Percentiles rank a stretch among this genome's conserved stretches.
These are phyloP conservation scores for Sequoia sempervirens DNA, from an alignment of 75 land plant species.

Conservation along the genomic window DNA sequence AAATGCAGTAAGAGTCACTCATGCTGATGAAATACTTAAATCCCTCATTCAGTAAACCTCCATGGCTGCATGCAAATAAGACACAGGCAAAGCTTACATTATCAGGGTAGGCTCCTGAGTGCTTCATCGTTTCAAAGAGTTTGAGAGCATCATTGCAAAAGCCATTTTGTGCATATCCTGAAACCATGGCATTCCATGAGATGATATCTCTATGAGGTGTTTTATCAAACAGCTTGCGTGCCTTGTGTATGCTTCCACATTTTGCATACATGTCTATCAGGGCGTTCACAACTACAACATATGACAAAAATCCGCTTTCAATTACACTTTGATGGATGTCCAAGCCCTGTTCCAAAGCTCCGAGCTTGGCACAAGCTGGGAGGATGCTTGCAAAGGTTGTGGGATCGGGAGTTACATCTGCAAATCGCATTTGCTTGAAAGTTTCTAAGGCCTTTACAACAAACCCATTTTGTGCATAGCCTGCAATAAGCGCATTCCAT, in stretches of 20 bases:
- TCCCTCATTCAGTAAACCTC: neutral
- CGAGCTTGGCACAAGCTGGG: slow-evolving; percentile 40
- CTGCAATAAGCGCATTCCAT: slow-evolving; percentile 45
- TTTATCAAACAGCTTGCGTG: slow-evolving; percentile 2
- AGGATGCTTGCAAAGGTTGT: slow-evolving; percentile 54
- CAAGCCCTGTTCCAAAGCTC: slow-evolving; percentile 29
- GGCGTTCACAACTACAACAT: neutral
- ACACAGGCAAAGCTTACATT: slow-evolving; percentile 3
- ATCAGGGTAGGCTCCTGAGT: neutral
- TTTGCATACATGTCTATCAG: slow-evolving; percentile 14
- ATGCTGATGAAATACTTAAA: neutral
- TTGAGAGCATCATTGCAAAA: neutral
- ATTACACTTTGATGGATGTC: slow-evolving; percentile 43
- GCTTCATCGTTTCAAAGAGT: slow-evolving; percentile 1
- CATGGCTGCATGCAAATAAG: slow-evolving; percentile 14
- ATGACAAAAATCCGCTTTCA: neutral
- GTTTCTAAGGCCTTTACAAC: slow-evolving; percentile 30
- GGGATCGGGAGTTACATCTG: slow-evolving; percentile 24
- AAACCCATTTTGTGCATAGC: slow-evolving; percentile 40
- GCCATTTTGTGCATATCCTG: slow-evolving; percentile 11
- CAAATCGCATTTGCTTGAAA: slow-evolving; percentile 31
- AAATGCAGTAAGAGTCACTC: neutral
- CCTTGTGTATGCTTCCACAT: slow-evolving; percentile 6
- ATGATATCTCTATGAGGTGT: neutral
- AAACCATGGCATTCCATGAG: slow-evolving; percentile 12